phyloP scores from a whole-genome alignment of 148 eudicot species.

The Rhododendron molle region DNA sequence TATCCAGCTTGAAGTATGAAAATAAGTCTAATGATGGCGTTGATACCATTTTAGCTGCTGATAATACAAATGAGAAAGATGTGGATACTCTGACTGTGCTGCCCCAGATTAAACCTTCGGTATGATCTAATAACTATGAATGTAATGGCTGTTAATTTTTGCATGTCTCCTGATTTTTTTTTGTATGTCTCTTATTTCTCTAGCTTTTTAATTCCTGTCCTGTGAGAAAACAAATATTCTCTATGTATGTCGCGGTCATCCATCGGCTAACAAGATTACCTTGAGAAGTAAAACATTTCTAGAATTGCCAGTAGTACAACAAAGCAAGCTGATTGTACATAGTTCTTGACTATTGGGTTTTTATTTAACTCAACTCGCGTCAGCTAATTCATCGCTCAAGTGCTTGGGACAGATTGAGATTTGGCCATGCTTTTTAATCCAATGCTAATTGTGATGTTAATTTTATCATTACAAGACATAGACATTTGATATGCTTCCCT shows the following conservation, averaged over 20 bases:
- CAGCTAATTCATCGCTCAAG: neutral
- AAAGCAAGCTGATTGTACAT: neutral
- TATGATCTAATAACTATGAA: neutral
- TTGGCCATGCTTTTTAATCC: neutral
- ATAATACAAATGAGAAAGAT: conserved; percentile 22
- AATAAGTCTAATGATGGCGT: conserved; percentile 14
- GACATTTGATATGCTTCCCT: neutral
- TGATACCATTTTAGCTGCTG: conserved; percentile 3
- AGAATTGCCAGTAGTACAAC: neutral
- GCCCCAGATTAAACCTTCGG: conserved; percentile 20
- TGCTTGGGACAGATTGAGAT: neutral
- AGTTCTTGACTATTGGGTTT: neutral
- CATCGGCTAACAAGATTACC: neutral
- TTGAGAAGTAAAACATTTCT: neutral
- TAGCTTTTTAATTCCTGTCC: neutral
- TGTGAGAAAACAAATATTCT: neutral
- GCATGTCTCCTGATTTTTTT: neutral
- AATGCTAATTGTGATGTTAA: neutral
- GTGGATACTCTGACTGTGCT: conserved; percentile 17
- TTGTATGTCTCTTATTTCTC: neutral
- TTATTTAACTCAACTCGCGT: neutral
- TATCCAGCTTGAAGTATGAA: conserved; percentile 23
- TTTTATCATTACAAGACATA: neutral
- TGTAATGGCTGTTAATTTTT: neutral
- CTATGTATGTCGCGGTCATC: neutral